Base-by-base conservation (phyloP, 2,329 filamentous ascomycete genomes). In the Passalora sequoiae region DNA sequence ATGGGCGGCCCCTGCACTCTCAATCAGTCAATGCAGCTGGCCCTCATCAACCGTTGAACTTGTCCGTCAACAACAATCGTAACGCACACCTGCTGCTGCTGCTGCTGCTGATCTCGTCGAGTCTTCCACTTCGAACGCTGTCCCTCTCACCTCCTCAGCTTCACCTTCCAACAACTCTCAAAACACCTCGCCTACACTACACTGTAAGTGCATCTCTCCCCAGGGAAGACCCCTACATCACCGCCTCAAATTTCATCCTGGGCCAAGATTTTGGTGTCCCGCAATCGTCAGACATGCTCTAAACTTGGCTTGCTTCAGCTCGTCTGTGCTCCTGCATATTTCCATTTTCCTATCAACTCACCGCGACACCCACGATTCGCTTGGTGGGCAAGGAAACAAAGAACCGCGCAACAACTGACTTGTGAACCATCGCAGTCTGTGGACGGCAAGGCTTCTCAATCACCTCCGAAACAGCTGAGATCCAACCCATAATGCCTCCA, bases 401-500 rank as follows among this genome's bases (percentile, higher is more conserved):
- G 17, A 32, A 22, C 24, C n/a, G 7, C 28, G 9, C 7, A 6
- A 22, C 13, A 21, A 28, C 36, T 39, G 36, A 40, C 36, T 12
- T 16, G 19, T 8, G 19, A 19, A 33, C 16, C 13, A 28, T 33
- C 27, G 42, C 42, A 44, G 42, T 21, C 35, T 17, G 13, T 20
- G 6, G 29, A 25, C 30, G 13, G 36, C 36, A 33, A 22, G 15
- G 9, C 21, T 9, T 15, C 38, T 39, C 38, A 40, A 20, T 17
- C 22, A 15, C 32, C 31, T 20, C 31, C 17, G 27, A 42, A 37
- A 16, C 43, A 40, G 38, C 32, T 39, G 45, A 45, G 25, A 39
- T 43, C 53, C 65, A 44, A 27, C 24, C 44, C 47, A 70, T 60
- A 55, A 73, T 73, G 70, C 66, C 69, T 59, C 63, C 66, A 55